Base-by-base conservation (phyloP, 164 flowering plant genomes). In the Nymphaea thermarum region DNA sequence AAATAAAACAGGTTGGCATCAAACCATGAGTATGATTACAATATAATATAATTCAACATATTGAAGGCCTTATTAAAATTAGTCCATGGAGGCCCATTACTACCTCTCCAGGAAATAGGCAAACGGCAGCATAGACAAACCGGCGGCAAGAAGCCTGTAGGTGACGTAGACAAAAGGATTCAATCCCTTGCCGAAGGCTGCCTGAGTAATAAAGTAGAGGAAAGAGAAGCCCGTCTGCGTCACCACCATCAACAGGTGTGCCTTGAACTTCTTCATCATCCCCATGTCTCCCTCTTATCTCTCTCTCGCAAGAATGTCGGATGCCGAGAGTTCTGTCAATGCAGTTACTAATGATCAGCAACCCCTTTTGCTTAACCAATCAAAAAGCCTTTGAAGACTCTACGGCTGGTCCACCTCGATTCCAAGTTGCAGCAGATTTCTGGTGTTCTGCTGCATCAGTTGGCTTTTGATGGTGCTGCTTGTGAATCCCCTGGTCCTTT, bases 171-270 rank as follows among this genome's bases (percentile, higher is more conserved):
- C 91, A 70, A 85, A 83, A 69, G 94, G 90, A 71, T 86, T 86
- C 96, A 92, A 82, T 57, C 98, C 94, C 81, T 79, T 90, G 44
- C 85, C 82, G 84, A 92, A 90, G 18, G 94, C 85, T 66, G 98
- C 96, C 66, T 90, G 86, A 3, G 93, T 80, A 44, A 90, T 82
- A 77, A 88, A 83, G 73, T 87, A 87, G 12, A 86, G 74, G 43
- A 90, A 80, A 4, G 93, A 77, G 44, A 81, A 92, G 70, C 88
- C 90, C n/a, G 82, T 41, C 71, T 92, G 97, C 62, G 82, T 55
- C 42, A 87, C 18, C 60, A 80, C 71, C 91, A 87, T 89, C 51
- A 86, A 80, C 18, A 87, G 64, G 68, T 85, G 94, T 57, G 97
- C 85, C 82, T 82, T 85, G 75, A 78, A 88, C 72, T 71, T 81